A percentile compares a stretch with the other conserved stretches of the same genome.
Evolutionary conservation across 2,329 filamentous ascomycete genomes (phyloP).

Genomic region (Fusarium sp.): DNA sequence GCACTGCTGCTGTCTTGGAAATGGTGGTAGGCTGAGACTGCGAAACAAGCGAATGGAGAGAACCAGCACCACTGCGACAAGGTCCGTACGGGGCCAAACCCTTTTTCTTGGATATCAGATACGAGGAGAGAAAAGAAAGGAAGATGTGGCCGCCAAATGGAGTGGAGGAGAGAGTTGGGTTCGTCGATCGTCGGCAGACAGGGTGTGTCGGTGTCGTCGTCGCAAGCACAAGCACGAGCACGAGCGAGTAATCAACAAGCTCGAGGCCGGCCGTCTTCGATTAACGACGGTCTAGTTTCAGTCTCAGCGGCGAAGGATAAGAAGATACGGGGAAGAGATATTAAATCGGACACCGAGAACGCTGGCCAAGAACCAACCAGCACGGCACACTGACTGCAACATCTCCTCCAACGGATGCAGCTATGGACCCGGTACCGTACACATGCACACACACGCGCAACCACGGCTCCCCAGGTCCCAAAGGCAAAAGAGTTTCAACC

Average conservation of each 20-base stretch:
- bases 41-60: not conserved
- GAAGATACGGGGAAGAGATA: constrained; percentile 28
- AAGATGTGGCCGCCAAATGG: constrained; percentile 1
- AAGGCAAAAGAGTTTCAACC: constrained; percentile 39
- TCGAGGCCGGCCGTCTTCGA: constrained; percentile 6
- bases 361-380: constrained; percentile 5
- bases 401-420: constrained; percentile 7
- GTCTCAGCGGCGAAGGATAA: constrained; percentile 8
- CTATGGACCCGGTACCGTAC: constrained; percentile 11
- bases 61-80: not conserved
- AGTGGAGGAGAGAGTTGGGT: not conserved
- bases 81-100: not conserved
- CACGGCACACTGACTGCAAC: constrained; percentile 2
- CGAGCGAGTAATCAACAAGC: constrained; percentile 8
- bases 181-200: constrained; percentile 1
- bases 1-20: not conserved
- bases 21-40: not conserved
- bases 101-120: not conserved
- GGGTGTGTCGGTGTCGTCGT: constrained; percentile 5
- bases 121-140: not conserved
- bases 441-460: constrained; percentile 31
- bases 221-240: constrained; percentile 6
- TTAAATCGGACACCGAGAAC: constrained; percentile 24
- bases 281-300: constrained; percentile 23
- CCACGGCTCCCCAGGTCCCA: constrained; percentile 16